Base-by-base conservation (phyloP, 441 rosid genomes). In the Viola pubescens region DNA sequence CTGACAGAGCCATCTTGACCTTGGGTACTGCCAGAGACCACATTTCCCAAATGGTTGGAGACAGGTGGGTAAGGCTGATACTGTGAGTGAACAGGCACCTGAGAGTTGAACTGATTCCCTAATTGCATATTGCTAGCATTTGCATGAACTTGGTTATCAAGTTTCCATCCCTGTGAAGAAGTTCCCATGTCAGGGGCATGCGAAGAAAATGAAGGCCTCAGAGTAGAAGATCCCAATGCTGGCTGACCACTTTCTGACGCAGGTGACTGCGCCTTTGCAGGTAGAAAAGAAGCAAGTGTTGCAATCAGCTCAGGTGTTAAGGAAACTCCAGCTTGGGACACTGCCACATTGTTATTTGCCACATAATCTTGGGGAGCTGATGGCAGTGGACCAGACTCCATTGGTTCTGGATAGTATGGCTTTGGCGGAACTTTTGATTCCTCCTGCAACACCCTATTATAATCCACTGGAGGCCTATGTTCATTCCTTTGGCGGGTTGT, bases 221-320 rank as follows among this genome's bases (percentile, higher is more conserved):
- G 64, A 45, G 80, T 61, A 71, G 91, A 74, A 44, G 75, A 64
- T 64, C 76, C 76, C 60, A 72, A 16, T 56, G 62, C 52, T 52
- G 75, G 75, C 56, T 77, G 92, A 62, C 71, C 74, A 75, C 74
- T 60, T 61, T 77, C 91, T 13, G 73, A 46, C 46, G 61, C 66
- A 48, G 81, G 42, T 50, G 83, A 64, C 50, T 83, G 82, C 48
- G 78, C 60, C 73, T 71, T 75, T 53, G 80, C 63, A 39, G 97
- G 99, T 64, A 94, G 64, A n/a, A 94, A 64, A 48, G 89, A 72
- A 45, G 94, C 70, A 72, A 94, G 77, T 62, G 86, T 76, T 48
- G 96, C 92, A 66, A 94, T 75, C 47, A 90, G 86, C 74, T 94
- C 96, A 0, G 96, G 97, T 3, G 98, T 82, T 60, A 88, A 76